A percentile compares a stretch with the other conserved stretches of the same genome.
These are phyloP conservation scores for Barbatosphaeria neglecta DNA, from an alignment of 495 filamentous ascomycete genomes.

Conservation along the genomic window DNA sequence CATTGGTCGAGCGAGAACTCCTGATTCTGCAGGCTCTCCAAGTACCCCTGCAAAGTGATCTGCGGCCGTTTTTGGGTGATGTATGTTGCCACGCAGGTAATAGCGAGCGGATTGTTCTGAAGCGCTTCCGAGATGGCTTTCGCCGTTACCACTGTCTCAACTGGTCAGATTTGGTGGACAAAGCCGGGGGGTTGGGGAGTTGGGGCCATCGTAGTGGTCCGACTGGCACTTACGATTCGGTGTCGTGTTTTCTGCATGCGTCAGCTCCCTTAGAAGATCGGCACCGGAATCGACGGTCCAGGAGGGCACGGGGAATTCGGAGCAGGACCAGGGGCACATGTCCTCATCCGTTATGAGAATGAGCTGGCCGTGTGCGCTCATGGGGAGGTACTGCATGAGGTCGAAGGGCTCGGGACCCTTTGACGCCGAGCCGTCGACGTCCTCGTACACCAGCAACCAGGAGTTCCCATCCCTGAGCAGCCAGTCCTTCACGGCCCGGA, in stretches of 20 bases:
- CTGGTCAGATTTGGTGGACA: no score
- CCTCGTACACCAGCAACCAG: slow-evolving; percentile 3
- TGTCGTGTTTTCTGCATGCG: not conserved
- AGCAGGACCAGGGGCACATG: not conserved
- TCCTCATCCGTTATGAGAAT: slow-evolving; percentile 1
- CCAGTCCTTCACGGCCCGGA: slow-evolving; percentile 5
- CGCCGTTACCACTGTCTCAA: not conserved
- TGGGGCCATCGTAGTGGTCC: no score
- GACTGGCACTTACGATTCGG: not conserved
- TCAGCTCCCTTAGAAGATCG: not conserved
- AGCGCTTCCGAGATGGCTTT: not conserved
- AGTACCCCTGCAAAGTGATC: not conserved
- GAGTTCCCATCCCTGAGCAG: not conserved
- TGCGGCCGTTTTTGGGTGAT: not conserved
- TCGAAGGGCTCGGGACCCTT: not conserved
- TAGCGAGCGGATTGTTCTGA: not conserved
- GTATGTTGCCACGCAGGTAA: not conserved
- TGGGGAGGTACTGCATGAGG: not conserved
- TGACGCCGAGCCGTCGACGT: not conserved
- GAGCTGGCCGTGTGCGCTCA: not conserved
- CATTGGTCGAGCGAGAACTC: slow-evolving; percentile 1
- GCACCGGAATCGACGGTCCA: not conserved
- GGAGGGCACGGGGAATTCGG: not conserved
- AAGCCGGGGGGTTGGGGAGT: no score
- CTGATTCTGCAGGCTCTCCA: not conserved